Conservation (phyloP, 805 yeast species). For the Saccharomyces eubayanus region DNA sequence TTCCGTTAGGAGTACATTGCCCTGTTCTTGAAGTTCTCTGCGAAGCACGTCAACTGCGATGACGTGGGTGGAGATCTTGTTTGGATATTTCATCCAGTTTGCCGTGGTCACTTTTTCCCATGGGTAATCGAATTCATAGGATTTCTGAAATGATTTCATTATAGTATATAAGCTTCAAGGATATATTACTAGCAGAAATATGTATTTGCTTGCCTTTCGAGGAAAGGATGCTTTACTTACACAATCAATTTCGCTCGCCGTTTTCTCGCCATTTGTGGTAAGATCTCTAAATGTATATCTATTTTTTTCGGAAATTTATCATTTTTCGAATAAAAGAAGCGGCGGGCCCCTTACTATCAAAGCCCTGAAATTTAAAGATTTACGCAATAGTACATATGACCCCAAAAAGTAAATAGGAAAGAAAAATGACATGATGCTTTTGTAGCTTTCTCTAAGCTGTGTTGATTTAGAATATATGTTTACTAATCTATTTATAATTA, state of each 20-base stretch:
- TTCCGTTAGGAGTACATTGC: conserved; percentile 62
- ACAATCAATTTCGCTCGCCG: conserved; percentile 1
- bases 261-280: background rate
- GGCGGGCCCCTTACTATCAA: background rate
- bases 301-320: background rate
- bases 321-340: background rate
- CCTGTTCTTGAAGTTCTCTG: conserved; percentile 52
- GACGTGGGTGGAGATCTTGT: conserved; percentile 85
- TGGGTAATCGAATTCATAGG: conserved; percentile 66
- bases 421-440: too few species aligned
- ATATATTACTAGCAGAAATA: background rate
- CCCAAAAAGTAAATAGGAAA: background rate
- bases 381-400: background rate
- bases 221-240: background rate
- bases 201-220: background rate
- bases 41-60: conserved; percentile 83
- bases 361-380: background rate
- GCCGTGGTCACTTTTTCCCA: conserved; percentile 96
- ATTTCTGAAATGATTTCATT: conserved; percentile 74
- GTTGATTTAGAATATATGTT: background rate
- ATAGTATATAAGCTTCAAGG: background rate
- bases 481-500: background rate
- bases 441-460: background rate
- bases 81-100: conserved; percentile 94
- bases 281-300: background rate